Conservation (phyloP, 192 early-diverging fungal genomes). For the Coemansia aciculifera region DNA sequence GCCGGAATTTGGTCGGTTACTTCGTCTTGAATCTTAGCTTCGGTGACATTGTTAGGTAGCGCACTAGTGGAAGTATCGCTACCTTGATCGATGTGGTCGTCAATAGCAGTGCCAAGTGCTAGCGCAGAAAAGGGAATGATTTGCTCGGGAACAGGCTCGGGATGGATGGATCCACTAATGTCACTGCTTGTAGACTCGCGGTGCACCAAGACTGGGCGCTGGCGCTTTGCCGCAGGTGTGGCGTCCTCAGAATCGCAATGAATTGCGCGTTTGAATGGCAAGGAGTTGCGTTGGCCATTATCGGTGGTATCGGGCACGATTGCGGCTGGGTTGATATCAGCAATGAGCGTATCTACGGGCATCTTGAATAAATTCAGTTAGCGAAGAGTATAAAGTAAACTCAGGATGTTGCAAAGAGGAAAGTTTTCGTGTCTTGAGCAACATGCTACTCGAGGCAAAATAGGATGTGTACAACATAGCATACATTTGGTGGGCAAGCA, state of each 20-base stretch:
- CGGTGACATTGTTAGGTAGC: not conserved
- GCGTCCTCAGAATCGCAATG: not conserved
- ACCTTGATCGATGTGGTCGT: not conserved
- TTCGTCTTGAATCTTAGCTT: not conserved
- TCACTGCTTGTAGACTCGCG: constrained; percentile 5
- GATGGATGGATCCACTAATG: not conserved
- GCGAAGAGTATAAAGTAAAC: not conserved
- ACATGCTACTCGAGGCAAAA: not conserved
- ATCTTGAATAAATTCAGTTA: not conserved
- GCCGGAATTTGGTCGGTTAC: not conserved
- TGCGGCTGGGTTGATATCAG: not conserved
- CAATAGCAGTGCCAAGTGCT: not conserved
- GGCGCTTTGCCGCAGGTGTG: not conserved
- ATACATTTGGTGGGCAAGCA: not conserved
- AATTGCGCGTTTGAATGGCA: not conserved
- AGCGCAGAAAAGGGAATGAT: not conserved
- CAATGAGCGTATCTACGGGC: not conserved
- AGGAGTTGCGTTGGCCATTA: not conserved
- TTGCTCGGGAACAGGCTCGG: not conserved
- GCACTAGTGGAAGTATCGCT: not conserved
- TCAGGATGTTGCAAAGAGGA: not conserved
- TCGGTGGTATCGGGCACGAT: not conserved
- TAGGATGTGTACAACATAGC: not conserved
- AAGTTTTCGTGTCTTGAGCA: not conserved
- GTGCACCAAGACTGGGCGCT: constrained; percentile 2